These are phyloP conservation scores for Kondoa malvinella DNA, from an alignment of 768 basidiomycete species.

Conservation along the genomic window DNA sequence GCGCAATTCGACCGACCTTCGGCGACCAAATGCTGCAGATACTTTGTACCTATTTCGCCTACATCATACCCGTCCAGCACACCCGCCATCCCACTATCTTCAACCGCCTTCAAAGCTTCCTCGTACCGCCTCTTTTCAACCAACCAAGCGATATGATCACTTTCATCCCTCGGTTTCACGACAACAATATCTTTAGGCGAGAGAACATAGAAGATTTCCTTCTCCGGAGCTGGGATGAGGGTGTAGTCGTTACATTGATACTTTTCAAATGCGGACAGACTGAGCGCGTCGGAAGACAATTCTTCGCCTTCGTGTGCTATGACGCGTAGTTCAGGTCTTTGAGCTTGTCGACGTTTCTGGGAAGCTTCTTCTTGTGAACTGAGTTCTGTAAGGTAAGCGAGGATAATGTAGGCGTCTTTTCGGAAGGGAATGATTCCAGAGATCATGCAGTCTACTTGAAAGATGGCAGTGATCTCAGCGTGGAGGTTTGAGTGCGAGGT, in stretches of 20 bases:
- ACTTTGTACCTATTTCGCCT: constrained; percentile 56
- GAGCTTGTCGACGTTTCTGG: constrained; percentile 61
- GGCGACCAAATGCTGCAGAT: constrained; percentile 65
- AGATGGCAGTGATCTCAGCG: constrained; percentile 78
- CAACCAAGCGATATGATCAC: constrained; percentile 83
- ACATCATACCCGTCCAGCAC: constrained; percentile 36
- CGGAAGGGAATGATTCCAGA: constrained; percentile 60
- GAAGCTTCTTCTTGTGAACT: constrained; percentile 53
- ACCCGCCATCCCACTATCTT: constrained; percentile 36
- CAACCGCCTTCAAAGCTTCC: constrained; percentile 68
- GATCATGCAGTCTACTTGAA: constrained; percentile 89
- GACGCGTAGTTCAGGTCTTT: constrained; percentile 85
- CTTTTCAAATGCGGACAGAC: constrained; percentile 55
- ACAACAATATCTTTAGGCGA: constrained; percentile 74
- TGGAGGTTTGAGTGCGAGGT: constrained; percentile 32
- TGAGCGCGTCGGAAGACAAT: constrained; percentile 63
- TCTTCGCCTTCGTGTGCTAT: constrained; percentile 80
- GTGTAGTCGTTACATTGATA: constrained; percentile 87
- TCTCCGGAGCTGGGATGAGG: constrained; percentile 18
- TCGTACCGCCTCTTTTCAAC: constrained; percentile 72
- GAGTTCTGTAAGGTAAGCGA: constrained; percentile 48
- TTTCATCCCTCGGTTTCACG: constrained; percentile 68
- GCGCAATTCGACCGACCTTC: constrained; percentile 43
- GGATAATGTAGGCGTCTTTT: constrained; percentile 46
- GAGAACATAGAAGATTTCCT: constrained; percentile 51